Conservation (phyloP, 2,329 filamentous ascomycete species). For the Colletotrichum sp. region DNA sequence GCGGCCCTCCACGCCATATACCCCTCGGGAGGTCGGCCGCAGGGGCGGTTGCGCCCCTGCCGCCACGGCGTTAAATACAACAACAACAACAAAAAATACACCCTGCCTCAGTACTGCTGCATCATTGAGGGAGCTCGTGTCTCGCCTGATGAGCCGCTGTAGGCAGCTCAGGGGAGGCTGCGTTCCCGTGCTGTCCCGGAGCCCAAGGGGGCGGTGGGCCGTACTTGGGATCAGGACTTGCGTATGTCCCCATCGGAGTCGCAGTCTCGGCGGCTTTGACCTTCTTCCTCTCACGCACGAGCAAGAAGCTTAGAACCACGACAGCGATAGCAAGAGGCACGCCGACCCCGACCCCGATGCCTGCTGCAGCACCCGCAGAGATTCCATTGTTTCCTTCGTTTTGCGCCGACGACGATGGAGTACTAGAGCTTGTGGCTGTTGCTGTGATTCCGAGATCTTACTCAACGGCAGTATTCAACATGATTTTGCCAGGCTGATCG, state of each 20-base stretch:
- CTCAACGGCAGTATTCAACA: not conserved
- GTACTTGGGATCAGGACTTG: not conserved
- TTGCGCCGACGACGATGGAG: not conserved
- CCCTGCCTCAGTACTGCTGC: rapidly evolving
- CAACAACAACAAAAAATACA: too few species aligned
- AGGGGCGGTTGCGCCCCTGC: too few species aligned
- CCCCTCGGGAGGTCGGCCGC: too few species aligned
- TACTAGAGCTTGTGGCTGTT: not conserved
- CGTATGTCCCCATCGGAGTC: rapidly evolving
- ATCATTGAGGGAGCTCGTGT: not conserved
- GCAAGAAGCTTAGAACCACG: not conserved
- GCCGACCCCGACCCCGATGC: slow-evolving; percentile 8
- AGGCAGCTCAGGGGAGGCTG: not conserved
- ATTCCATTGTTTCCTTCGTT: not conserved
- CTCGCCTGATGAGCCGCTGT: not conserved
- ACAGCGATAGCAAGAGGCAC: slow-evolving; percentile 1
- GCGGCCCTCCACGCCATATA: too few species aligned
- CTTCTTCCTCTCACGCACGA: slow-evolving; percentile 9
- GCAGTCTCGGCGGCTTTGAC: not conserved
- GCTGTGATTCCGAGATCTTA: not conserved
- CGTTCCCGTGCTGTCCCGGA: not conserved
- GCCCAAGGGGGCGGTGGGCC: not conserved
- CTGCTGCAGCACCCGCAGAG: not conserved
- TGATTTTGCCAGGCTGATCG: not conserved
- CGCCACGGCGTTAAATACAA: too few species aligned